Evolutionary conservation across 1,284 basidiomycete species (phyloP).

Genomic region (Ceratobasidium sp.): DNA sequence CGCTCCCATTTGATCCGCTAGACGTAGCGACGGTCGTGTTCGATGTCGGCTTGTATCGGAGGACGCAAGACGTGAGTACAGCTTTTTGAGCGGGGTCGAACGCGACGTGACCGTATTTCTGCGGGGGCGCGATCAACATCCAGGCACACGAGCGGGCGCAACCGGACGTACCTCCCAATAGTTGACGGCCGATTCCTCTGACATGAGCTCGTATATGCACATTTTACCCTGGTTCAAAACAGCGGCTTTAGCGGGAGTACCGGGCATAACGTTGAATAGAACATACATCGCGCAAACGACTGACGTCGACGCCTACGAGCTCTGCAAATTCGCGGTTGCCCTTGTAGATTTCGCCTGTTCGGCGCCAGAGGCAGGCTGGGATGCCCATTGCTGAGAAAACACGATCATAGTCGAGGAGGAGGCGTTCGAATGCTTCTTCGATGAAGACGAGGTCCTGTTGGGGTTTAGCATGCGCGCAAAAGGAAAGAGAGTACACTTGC

Average conservation of each 20-base stretch:
- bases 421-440: slow-evolving; percentile 96
- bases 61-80: slow-evolving; percentile 92
- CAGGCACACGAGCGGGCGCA: slow-evolving; percentile 5
- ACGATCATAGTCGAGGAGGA: slow-evolving; percentile 95
- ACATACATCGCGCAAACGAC: slow-evolving; percentile 81
- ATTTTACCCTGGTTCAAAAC: slow-evolving; percentile 73
- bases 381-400: slow-evolving; percentile 97
- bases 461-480: slow-evolving; percentile 20
- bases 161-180: slow-evolving; percentile 89
- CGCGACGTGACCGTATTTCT: slow-evolving; percentile 95
- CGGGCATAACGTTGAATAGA: neutral
- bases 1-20: slow-evolving; percentile 44
- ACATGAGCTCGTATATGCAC: slow-evolving; percentile 98
- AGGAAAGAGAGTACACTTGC: slow-evolving; percentile 58
- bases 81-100: slow-evolving; percentile 90
- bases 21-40: slow-evolving; percentile 56
- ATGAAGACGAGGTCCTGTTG: slow-evolving; percentile 93
- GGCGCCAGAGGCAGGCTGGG: slow-evolving; percentile 95
- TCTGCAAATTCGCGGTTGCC: slow-evolving; percentile 95
- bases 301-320: slow-evolving; percentile 84
- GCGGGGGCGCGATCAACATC: slow-evolving; percentile 28
- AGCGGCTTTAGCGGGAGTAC: slow-evolving; percentile 47
- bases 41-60: slow-evolving; percentile 77
- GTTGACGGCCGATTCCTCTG: slow-evolving; percentile 95
- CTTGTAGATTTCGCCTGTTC: slow-evolving; percentile 99